Evolutionary conservation across 306 rosid genomes (phyloP), one percentile per base, ranked within the genome.

Genomic region (Lablab purpureus): DNA sequence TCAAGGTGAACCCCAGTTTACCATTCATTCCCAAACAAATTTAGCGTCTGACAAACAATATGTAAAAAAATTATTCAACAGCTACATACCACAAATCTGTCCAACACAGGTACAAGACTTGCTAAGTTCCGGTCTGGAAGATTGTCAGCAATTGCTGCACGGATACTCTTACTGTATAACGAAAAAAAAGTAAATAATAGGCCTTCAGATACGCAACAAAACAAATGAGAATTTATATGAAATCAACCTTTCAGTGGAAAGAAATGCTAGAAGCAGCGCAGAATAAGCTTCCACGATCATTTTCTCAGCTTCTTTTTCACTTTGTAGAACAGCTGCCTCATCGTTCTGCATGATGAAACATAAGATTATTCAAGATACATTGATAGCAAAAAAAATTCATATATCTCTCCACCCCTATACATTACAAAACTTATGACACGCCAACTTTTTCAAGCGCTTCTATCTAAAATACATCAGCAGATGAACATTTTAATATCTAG

Each of bases 291-390:
- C 89, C 69, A 86, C 89, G 21, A 86, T 86, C 89, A 86, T 86
- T 77, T 83, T 86, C 85, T 86, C 99, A 46, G 97, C 99, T 90
- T 96, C 99, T 85, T 91, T 89, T 75, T 90, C 99, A 60, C 97
- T 94, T 88, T 93, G 91, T 65, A 96, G 83, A 60, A 96, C 76
- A 78, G 94, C 92, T 8, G 86, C 96, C 84, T 91, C 97, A 37
- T 90, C 99, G 47, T 81, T 82, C 98, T 96, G 96, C 83, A 78
- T 23, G 60, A 89, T 59, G 56, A 59, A 83, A 77, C 77, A 81
- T 28, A 58, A 73, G 76, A 81, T 50, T 65, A 70, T 55, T 75
- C 73, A 69, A 36, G 76, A 70, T 47, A 46, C 45, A 59, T 71
- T 30, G 40, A 21, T 21, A 19, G 12, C 62, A 67, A 49, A 21